Evolutionary conservation across 169 alveolate genomes (phyloP).

Genomic region (Plasmodium fragile): DNA sequence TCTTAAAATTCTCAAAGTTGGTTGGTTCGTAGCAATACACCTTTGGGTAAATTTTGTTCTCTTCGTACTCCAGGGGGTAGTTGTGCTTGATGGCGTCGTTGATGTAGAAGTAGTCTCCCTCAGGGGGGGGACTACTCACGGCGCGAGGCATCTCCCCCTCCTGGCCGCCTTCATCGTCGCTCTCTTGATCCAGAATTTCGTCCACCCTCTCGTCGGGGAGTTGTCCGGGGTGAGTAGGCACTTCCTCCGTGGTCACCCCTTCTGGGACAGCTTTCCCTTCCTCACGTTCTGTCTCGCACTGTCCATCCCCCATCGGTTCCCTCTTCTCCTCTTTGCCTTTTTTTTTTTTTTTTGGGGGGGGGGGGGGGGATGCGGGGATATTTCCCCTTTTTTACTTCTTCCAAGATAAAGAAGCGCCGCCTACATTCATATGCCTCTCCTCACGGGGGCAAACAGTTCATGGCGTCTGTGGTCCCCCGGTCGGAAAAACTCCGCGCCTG

Average conservation of each 20-base stretch:
- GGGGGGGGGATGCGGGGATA: too few species aligned
- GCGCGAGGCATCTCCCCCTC: background rate
- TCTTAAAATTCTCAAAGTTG: conserved; percentile 60
- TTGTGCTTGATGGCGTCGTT: conserved; percentile 54
- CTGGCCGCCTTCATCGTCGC: conserved; percentile 24
- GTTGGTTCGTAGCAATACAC: conserved; percentile 72
- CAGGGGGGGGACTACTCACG: background rate
- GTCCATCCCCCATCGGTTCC: background rate
- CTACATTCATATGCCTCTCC: background rate
- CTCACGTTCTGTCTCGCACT: background rate
- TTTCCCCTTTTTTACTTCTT: background rate
- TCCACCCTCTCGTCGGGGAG: background rate
- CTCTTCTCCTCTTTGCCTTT: background rate
- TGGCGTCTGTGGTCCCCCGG: background rate
- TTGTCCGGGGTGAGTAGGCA: background rate
- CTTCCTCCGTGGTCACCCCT: background rate
- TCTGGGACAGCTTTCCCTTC: background rate
- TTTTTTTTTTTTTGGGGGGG: background rate
- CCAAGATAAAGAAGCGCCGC: background rate
- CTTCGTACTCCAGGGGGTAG: conserved; percentile 72
- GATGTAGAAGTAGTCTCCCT: conserved; percentile 32
- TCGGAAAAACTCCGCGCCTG: background rate
- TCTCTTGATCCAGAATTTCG: conserved; percentile 38
- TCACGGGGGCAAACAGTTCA: background rate
- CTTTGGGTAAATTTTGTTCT: conserved; percentile 72